These are phyloP conservation scores for Leavenworthia alabamica DNA, from an alignment of 345 rosid genomes.

Conservation along the genomic window DNA sequence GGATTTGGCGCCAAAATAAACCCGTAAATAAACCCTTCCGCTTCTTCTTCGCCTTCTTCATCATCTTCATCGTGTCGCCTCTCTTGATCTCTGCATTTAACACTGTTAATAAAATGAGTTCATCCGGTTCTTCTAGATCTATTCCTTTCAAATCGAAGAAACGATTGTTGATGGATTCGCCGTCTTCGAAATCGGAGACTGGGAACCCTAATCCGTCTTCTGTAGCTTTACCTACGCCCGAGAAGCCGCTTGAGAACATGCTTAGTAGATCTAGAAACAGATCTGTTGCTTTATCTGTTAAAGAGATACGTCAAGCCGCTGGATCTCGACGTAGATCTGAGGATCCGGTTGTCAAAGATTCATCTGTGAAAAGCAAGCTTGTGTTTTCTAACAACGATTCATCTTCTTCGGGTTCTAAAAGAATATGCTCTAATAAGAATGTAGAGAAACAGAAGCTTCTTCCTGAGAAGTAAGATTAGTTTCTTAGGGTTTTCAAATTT, in stretches of 20 bases:
- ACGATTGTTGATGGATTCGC: constrained; percentile 19
- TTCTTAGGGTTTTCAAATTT: not conserved
- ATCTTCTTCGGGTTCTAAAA: constrained; percentile 10
- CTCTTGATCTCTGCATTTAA: not conserved
- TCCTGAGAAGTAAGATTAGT: constrained; percentile 39
- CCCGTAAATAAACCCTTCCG: not conserved
- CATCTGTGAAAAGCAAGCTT: constrained; percentile 42
- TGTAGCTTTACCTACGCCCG: constrained; percentile 48
- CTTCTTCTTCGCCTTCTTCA: not conserved
- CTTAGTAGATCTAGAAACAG: constrained; percentile 45
- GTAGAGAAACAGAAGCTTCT: constrained; percentile 28
- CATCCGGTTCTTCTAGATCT: constrained; percentile 29
- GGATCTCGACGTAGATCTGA: constrained; percentile 38
- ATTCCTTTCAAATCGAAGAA: constrained; percentile 44
- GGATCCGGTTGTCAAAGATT: constrained; percentile 18
- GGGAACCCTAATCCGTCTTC: constrained; percentile 11
- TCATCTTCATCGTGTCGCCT: not conserved
- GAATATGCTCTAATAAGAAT: constrained; percentile 3
- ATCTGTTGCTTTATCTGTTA: constrained; percentile 48
- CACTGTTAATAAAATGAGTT: constrained; percentile 24
- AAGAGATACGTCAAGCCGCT: constrained; percentile 54
- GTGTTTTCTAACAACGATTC: constrained; percentile 20
- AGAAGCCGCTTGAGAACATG: constrained; percentile 34
- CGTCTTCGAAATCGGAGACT: not conserved
- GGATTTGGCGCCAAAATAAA: constrained; percentile 36